phyloP scores from a whole-genome alignment of 1,139 yeast species.

The Casaregolazyma suthepensis region DNA sequence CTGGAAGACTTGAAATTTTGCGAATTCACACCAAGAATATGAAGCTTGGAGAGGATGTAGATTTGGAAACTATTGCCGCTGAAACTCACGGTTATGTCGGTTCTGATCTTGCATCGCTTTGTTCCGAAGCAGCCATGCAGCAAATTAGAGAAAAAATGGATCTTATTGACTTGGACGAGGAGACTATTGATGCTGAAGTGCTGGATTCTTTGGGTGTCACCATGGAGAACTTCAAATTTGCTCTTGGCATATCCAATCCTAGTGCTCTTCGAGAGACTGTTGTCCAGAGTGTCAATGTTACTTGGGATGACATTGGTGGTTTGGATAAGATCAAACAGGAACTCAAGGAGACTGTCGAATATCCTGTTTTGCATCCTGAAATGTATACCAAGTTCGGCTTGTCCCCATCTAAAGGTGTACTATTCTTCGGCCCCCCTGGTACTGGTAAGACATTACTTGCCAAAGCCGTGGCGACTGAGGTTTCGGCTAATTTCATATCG shows the following conservation, averaged over 20 bases:
- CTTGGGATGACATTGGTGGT: slow-evolving; percentile 98
- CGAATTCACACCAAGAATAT: slow-evolving; percentile 94
- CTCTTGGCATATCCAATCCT: slow-evolving; percentile 96
- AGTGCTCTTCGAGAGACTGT: slow-evolving; percentile 99
- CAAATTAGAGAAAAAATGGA: slow-evolving; percentile 99
- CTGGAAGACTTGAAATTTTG: slow-evolving; percentile 94
- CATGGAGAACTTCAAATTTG: slow-evolving; percentile 97
- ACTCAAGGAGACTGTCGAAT: slow-evolving; percentile 96
- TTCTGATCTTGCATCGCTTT: slow-evolving; percentile 86
- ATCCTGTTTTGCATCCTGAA: slow-evolving; percentile 97
- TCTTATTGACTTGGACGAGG: slow-evolving; percentile 93
- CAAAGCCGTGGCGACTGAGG: slow-evolving; percentile 97
- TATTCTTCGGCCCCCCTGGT: slow-evolving; percentile 99
- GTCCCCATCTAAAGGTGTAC: slow-evolving; percentile 96
- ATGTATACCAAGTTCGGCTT: slow-evolving; percentile 97
- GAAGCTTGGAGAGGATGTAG: slow-evolving; percentile 94
- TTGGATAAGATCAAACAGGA: slow-evolving; percentile 92
- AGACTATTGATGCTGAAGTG: slow-evolving; percentile 95
- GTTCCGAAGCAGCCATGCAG: slow-evolving; percentile 98
- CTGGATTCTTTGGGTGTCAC: slow-evolving; percentile 96
- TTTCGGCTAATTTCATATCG: slow-evolving; percentile 91
- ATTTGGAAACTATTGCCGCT: slow-evolving; percentile 82
- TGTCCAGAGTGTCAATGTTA: slow-evolving; percentile 95
- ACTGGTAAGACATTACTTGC: slow-evolving; percentile 98
- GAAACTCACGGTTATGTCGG: slow-evolving; percentile 99